Evolutionary conservation across 805 yeast genomes (phyloP).

Genomic region (Maudiozyma turicensis): DNA sequence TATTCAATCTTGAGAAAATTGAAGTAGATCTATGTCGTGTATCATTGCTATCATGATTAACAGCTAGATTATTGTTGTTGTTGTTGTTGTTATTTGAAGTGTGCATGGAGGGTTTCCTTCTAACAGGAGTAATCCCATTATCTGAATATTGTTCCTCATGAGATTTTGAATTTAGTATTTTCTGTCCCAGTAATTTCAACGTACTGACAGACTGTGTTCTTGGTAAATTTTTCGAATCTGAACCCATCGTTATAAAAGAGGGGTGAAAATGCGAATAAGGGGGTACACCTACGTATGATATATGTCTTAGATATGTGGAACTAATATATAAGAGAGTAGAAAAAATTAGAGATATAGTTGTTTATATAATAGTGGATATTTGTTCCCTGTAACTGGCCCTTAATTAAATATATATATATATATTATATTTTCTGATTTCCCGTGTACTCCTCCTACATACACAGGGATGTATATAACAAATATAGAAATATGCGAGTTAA

Average conservation of each 20-base stretch:
- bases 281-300: background rate
- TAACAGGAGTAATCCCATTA: slow-evolving; percentile 6
- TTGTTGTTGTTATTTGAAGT: background rate
- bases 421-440: no score
- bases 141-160: slow-evolving; percentile 3
- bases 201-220: slow-evolving; percentile 6
- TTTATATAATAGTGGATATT: background rate
- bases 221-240: slow-evolving; percentile 1
- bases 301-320: background rate
- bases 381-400: background rate
- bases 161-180: slow-evolving; percentile 5
- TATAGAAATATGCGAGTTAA: no score
- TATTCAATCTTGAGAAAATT: slow-evolving; percentile 10
- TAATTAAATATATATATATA: background rate
- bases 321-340: background rate
- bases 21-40: slow-evolving; percentile 18
- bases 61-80: background rate
- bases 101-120: slow-evolving; percentile 3
- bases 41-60: background rate
- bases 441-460: no score
- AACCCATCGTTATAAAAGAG: background rate
- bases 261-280: no score
- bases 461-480: no score
- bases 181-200: slow-evolving; percentile 10
- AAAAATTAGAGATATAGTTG: background rate